Percentiles rank a stretch among this genome's conserved stretches.
Evolutionary conservation across 169 alveolate species (phyloP).

Genomic region (Perkinsus chesapeaki): DNA sequence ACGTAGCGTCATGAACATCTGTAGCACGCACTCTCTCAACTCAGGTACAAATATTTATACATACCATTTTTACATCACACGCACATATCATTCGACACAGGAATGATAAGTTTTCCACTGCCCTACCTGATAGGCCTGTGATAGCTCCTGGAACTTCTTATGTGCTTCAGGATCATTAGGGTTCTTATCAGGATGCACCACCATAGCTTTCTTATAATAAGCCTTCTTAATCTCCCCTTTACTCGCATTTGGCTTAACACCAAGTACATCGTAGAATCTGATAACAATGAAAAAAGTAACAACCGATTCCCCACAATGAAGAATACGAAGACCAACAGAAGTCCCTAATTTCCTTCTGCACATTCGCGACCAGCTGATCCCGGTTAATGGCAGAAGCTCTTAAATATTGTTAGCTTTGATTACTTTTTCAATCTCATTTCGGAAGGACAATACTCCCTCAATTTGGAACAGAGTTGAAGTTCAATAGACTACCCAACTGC

Average conservation of each 20-base stretch:
- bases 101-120: background rate
- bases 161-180: conserved; percentile 46
- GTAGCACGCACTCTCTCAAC: no score
- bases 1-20: no score
- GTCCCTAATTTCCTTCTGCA: no score
- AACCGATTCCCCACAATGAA: background rate
- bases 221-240: conserved; percentile 49
- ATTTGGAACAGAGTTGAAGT: no score
- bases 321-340: background rate
- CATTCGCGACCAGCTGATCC: no score
- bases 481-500: no score
- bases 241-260: conserved; percentile 42
- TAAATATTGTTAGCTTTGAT: no score
- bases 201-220: conserved; percentile 45
- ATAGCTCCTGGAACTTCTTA: conserved; percentile 34
- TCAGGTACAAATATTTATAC: no score
- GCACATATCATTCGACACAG: background rate
- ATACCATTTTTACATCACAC: no score
- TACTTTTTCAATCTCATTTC: no score
- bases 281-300: background rate
- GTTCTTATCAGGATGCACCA: conserved; percentile 62
- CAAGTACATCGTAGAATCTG: conserved; percentile 46
- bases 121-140: conserved; percentile 33
- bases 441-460: no score
- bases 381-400: no score